Base-by-base conservation (phyloP, 345 rosid genomes). In the Bretschneidera sinensis region DNA sequence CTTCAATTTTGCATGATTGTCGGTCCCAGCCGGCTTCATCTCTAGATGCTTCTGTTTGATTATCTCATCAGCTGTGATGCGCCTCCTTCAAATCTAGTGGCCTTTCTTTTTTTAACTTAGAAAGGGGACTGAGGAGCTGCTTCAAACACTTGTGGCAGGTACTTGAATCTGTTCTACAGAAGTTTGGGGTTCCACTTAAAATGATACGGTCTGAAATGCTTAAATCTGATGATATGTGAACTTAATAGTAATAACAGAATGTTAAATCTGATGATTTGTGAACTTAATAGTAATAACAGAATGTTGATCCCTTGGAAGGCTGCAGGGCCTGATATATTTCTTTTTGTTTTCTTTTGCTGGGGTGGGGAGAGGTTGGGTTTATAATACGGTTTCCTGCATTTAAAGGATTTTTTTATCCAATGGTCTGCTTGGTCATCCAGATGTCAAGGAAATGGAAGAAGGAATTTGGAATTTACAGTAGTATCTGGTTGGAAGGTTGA, bases 121-220 rank as follows among this genome's bases (percentile, higher is more conserved):
- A n/a, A 78, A 66, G 78, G n/a, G 83, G 71, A 71, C 73, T 58
- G 62, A 66, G 76, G 73, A 71, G 79, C 91, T 83, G 83, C 87
- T 68, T 79, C 84, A 72, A 76, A 58, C 64, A 52, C 85, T 81
- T 81, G 80, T 78, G 71, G 80, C 86, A 81, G 91, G 85, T 80
- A 81, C 72, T 62, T 65, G 28, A 33, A 78, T 82, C 69, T 74
- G 82, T 60, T 77, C 59, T 68, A 24, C 73, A 67, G 79, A 75
- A 74, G 89, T 66, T 61, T 53, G 20, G 65, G 66, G 63, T 17
- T 68, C 65, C 45, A 1, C 10, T 54, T 55, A 24, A 50, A 58
- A 51, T 17, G 23, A 48, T 24, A 43, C 54, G 66, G 35, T 65
- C 57, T 64, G 20, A 22, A 33, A 55, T 65, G 5, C 55, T 22